Evolutionary conservation across 495 filamentous ascomycete genomes (phyloP).

Genomic region (Podospora pseudocomata): DNA sequence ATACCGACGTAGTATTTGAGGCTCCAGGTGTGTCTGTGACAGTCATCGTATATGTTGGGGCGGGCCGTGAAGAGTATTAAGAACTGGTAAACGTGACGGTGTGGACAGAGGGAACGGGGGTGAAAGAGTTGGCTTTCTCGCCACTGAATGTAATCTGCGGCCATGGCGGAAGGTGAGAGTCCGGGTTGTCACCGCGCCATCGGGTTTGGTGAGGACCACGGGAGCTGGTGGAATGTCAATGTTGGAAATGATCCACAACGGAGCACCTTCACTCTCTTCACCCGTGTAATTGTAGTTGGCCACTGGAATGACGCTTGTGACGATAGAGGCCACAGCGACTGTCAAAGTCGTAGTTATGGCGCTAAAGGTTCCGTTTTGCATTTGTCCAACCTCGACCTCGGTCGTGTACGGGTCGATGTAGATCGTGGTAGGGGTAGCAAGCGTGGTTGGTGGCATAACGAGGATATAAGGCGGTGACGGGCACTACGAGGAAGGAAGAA

Average conservation of each 20-base stretch:
- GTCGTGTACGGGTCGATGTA: background rate
- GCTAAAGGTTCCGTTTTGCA: background rate
- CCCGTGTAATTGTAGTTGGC: background rate
- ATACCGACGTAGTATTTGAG: no score
- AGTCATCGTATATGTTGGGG: no score
- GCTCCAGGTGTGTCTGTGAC: no score
- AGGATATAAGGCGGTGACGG: background rate
- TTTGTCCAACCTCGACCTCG: background rate
- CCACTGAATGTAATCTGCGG: background rate
- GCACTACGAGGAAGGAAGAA: slow-evolving; percentile 41
- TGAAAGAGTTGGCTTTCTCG: background rate
- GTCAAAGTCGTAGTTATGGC: background rate
- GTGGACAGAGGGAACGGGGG: no score
- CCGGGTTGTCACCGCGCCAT: background rate
- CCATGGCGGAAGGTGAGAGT: background rate
- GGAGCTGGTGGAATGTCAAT: background rate
- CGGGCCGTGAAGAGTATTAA: no score
- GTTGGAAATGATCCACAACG: background rate
- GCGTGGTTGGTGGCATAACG: background rate
- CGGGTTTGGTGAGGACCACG: background rate
- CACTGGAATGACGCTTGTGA: background rate
- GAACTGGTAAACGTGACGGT: no score
- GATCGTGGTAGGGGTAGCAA: background rate
- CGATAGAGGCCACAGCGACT: background rate
- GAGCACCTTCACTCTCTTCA: background rate